Percentiles rank a stretch among this genome's conserved stretches.
Evolutionary conservation across 2,329 filamentous ascomycete species (phyloP).

Genomic region (Alternaria tenuissima): DNA sequence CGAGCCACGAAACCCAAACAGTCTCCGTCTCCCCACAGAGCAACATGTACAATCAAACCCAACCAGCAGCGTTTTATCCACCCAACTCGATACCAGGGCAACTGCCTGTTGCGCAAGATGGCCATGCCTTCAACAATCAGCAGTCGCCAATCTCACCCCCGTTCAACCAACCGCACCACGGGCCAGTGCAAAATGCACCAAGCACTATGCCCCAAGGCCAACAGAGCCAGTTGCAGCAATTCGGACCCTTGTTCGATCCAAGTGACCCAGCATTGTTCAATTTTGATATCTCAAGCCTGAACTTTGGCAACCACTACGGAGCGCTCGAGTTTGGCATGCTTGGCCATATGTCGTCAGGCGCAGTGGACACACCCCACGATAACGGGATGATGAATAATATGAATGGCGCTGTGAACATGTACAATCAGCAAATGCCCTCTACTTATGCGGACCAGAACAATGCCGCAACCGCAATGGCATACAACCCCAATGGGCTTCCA

Average conservation of each 20-base stretch:
- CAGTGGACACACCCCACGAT: slow-evolving; percentile 80
- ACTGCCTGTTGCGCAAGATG: slow-evolving; percentile 56
- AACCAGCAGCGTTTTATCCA: slow-evolving; percentile 52
- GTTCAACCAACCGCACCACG: slow-evolving; percentile 65
- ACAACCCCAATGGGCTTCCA: slow-evolving; percentile 36
- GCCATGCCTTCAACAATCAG: slow-evolving; percentile 67
- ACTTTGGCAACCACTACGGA: slow-evolving; percentile 96
- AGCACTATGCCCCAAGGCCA: slow-evolving; percentile 51
- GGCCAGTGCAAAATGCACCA: slow-evolving; percentile 59
- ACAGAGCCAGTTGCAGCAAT: slow-evolving; percentile 53
- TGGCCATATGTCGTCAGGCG: slow-evolving; percentile 92
- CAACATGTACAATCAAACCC: slow-evolving; percentile 55
- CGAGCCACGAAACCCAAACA: slow-evolving; percentile 35
- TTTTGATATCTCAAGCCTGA: slow-evolving; percentile 91
- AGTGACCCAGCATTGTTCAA: slow-evolving; percentile 94
- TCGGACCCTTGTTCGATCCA: slow-evolving; percentile 78
- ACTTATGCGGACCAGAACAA: slow-evolving; percentile 35
- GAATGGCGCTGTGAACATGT: slow-evolving; percentile 46
- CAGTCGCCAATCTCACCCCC: slow-evolving; percentile 80
- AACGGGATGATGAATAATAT: slow-evolving; percentile 45
- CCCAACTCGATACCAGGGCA: slow-evolving; percentile 48
- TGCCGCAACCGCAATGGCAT: slow-evolving; percentile 42
- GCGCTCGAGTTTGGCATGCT: slow-evolving; percentile 96
- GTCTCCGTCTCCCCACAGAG: slow-evolving; percentile 43
- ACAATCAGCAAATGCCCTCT: slow-evolving; percentile 52